These are phyloP conservation scores for Funneliformis mosseae DNA, from an alignment of 192 early-diverging fungal species.

Conservation along the genomic window DNA sequence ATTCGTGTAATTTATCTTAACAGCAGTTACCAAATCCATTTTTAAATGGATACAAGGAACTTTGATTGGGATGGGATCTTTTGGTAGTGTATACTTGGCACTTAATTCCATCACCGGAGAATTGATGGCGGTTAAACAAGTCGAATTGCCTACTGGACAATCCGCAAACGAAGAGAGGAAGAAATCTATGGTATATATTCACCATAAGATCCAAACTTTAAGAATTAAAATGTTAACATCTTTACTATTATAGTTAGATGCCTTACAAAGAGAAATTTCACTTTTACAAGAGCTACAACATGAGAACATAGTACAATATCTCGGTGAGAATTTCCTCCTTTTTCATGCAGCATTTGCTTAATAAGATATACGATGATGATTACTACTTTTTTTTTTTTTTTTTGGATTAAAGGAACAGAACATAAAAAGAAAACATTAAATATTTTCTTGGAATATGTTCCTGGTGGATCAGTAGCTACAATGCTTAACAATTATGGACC, in stretches of 20 bases:
- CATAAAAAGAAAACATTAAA: slow-evolving; percentile 74
- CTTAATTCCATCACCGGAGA: slow-evolving; percentile 87
- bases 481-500: slow-evolving; percentile 84
- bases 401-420: slow-evolving; percentile 68
- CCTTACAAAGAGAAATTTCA: slow-evolving; percentile 87
- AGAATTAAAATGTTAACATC: not conserved
- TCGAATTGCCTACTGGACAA: slow-evolving; percentile 73
- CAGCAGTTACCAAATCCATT: slow-evolving; percentile 40
- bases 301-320: slow-evolving; percentile 95
- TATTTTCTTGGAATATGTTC: slow-evolving; percentile 97
- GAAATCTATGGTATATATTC: slow-evolving; percentile 60
- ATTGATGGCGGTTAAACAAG: slow-evolving; percentile 98
- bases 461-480: slow-evolving; percentile 92
- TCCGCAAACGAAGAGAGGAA: slow-evolving; percentile 72
- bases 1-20: slow-evolving; percentile 26
- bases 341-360: slow-evolving; percentile 8
- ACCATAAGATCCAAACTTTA: not conserved
- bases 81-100: slow-evolving; percentile 92
- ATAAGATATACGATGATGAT: not conserved
- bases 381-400: not conserved
- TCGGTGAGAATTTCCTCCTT: slow-evolving; percentile 54
- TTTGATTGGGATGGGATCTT: slow-evolving; percentile 94
- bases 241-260: slow-evolving; percentile 54
- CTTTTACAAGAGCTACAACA: slow-evolving; percentile 91
- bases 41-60: slow-evolving; percentile 83